These are phyloP conservation scores for Gonapodya prolifera DNA, from an alignment of 192 early-diverging fungal species.

Conservation along the genomic window DNA sequence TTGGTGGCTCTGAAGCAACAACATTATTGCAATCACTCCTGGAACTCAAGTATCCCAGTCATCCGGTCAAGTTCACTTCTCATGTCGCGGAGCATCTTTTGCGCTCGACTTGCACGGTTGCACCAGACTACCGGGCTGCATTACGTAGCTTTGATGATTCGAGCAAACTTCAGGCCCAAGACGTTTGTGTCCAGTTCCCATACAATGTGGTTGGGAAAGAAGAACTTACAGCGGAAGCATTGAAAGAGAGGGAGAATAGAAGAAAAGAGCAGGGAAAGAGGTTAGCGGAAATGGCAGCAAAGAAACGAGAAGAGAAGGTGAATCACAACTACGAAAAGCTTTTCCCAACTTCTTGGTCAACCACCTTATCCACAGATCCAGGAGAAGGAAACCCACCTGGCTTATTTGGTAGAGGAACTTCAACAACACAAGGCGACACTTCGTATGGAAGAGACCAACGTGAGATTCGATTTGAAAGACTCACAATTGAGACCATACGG, in stretches of 20 bases:
- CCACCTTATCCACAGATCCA: not conserved
- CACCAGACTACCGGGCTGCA: conserved; percentile 62
- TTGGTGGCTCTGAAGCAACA: conserved; percentile 61
- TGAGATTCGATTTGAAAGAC: conserved; percentile 62
- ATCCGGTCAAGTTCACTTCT: conserved; percentile 68
- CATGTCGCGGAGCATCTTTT: conserved; percentile 64
- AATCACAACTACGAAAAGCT: not conserved
- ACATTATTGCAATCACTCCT: conserved; percentile 76
- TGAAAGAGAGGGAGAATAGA: conserved; percentile 49
- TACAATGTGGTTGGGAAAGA: conserved; percentile 48
- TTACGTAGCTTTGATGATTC: conserved; percentile 48
- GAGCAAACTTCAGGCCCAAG: conserved; percentile 43
- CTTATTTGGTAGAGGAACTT: conserved; percentile 16
- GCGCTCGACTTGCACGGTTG: conserved; percentile 51
- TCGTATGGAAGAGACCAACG: conserved; percentile 42
- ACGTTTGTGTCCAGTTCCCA: conserved; percentile 69
- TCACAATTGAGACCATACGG: too few relatives aligned
- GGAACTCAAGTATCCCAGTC: conserved; percentile 82
- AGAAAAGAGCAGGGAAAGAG: conserved; percentile 56
- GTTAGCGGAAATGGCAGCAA: conserved; percentile 69
- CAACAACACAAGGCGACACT: conserved; percentile 24
- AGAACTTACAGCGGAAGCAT: conserved; percentile 51
- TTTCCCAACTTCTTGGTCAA: not conserved
- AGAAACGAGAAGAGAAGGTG: conserved; percentile 70
- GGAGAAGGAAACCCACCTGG: conserved; percentile 4